Evolutionary conservation across 2,329 filamentous ascomycete species (phyloP).

Genomic region (Aureobasidium melanogenum): DNA sequence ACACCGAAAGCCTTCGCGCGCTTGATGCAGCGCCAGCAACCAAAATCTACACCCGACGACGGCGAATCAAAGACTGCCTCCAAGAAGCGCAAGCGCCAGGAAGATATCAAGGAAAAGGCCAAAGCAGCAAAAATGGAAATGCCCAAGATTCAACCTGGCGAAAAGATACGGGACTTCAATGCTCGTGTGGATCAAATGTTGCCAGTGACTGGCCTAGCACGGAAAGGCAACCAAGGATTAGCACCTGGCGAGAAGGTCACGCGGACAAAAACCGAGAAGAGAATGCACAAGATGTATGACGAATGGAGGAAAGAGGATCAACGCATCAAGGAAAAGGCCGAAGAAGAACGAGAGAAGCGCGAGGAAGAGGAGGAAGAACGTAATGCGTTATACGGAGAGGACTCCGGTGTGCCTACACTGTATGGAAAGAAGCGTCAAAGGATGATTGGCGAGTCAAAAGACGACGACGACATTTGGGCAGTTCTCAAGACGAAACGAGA

Average conservation of each 20-base stretch:
- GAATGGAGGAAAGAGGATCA: constrained; percentile 69
- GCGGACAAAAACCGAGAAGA: constrained; percentile 74
- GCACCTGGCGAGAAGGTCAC: constrained; percentile 57
- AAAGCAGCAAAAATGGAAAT: constrained; percentile 25
- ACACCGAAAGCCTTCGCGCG: constrained; percentile 81
- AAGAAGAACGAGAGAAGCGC: constrained; percentile 60
- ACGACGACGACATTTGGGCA: constrained; percentile 68
- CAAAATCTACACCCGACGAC: constrained; percentile 54
- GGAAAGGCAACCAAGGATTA: constrained; percentile 55
- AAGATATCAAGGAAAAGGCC: constrained; percentile 14
- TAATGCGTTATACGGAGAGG: constrained; percentile 56
- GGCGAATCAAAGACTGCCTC: constrained; percentile 46
- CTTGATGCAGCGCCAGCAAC: constrained; percentile 62
- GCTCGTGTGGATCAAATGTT: constrained; percentile 77
- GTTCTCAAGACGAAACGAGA: constrained; percentile 60
- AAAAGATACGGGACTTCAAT: constrained; percentile 72
- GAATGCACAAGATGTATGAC: constrained; percentile 54
- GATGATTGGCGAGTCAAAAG: constrained; percentile 39
- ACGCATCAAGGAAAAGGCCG: constrained; percentile 65
- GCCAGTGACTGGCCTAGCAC: constrained; percentile 59
- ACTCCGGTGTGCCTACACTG: constrained; percentile 51
- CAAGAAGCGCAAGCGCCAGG: constrained; percentile 31
- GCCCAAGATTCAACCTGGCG: constrained; percentile 71
- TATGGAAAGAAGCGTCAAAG: constrained; percentile 36
- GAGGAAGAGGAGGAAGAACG: constrained; percentile 51